These are phyloP conservation scores for Phytopythium cucurbitacearum DNA, from an alignment of 352 stramenopile species.

Conservation along the genomic window DNA sequence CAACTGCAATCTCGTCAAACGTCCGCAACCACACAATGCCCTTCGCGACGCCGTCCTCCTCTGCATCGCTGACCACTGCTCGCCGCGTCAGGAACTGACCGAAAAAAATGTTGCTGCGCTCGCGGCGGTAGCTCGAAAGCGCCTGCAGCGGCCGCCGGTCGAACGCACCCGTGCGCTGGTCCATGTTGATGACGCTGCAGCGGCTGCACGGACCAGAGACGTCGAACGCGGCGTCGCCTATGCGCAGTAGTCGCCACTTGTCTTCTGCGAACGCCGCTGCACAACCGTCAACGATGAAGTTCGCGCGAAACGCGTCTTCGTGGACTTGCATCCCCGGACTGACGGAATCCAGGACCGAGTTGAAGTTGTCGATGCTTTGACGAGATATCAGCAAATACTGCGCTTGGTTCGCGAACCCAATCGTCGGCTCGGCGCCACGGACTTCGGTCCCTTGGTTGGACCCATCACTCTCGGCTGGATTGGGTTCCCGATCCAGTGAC, in stretches of 20 bases:
- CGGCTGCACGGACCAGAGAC: slow-evolving; percentile 67
- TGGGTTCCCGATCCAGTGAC: background rate
- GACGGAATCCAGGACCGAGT: slow-evolving; percentile 28
- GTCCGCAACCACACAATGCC: slow-evolving; percentile 33
- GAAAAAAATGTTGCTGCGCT: slow-evolving; percentile 80
- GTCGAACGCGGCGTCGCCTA: slow-evolving; percentile 40
- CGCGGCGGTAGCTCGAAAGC: slow-evolving; percentile 66
- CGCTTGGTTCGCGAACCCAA: slow-evolving; percentile 74
- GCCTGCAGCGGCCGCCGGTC: slow-evolving; percentile 54
- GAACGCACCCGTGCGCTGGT: slow-evolving; percentile 60
- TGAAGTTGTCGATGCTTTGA: slow-evolving; percentile 49
- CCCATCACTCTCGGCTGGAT: slow-evolving; percentile 2
- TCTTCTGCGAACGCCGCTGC: slow-evolving; percentile 74
- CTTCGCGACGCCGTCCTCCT: background rate
- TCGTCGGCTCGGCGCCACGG: slow-evolving; percentile 20
- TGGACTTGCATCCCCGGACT: slow-evolving; percentile 25
- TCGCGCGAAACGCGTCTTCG: slow-evolving; percentile 71
- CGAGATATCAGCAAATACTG: slow-evolving; percentile 65
- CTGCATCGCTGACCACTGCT: background rate
- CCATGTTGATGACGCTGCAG: slow-evolving; percentile 84
- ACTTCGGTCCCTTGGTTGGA: background rate
- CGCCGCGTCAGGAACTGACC: slow-evolving; percentile 61
- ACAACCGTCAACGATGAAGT: slow-evolving; percentile 66
- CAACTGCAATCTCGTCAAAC: slow-evolving; percentile 26
- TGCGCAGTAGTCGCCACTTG: slow-evolving; percentile 42